Conservation (phyloP, 805 yeast genomes). For the Starmerella floris region DNA sequence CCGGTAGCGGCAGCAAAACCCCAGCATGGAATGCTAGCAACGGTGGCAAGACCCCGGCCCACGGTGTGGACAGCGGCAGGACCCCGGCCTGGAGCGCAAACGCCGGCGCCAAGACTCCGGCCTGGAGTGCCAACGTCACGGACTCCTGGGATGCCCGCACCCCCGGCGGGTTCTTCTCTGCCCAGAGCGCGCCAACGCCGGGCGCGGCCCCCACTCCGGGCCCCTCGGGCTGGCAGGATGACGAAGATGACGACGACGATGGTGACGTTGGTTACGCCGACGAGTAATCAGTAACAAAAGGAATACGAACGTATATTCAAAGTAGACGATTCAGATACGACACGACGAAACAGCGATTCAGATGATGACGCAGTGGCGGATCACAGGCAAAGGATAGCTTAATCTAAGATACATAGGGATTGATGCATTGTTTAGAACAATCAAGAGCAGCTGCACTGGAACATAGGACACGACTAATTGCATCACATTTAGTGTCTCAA, state of each 20-base stretch:
- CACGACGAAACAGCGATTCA: no score
- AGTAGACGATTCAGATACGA: no score
- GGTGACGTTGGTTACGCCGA: slow-evolving; percentile 29
- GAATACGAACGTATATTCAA: no score
- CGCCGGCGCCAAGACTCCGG: slow-evolving; percentile 27
- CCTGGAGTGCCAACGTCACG: slow-evolving; percentile 15
- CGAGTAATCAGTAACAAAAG: slow-evolving; percentile 1
- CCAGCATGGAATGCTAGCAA: slow-evolving; percentile 28
- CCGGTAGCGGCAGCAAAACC: slow-evolving; percentile 35
- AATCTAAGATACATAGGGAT: no score
- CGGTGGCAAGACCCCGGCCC: slow-evolving; percentile 41
- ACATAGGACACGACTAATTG: no score
- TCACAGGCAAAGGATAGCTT: no score
- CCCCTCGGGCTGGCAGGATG: slow-evolving; percentile 25
- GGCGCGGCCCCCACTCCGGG: slow-evolving; percentile 25
- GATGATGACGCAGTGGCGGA: no score
- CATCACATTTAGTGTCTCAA: no score
- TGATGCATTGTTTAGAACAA: no score
- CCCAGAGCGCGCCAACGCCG: slow-evolving; percentile 25
- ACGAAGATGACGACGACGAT: slow-evolving; percentile 21
- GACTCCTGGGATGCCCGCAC: slow-evolving; percentile 9
- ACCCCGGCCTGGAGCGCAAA: slow-evolving; percentile 30
- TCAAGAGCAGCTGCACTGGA: no score
- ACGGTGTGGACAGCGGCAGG: slow-evolving; percentile 32
- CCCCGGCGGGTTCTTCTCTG: slow-evolving; percentile 19